phyloP scores from a whole-genome alignment of 208 protist species.

The Balamuthia mandrillaris region DNA sequence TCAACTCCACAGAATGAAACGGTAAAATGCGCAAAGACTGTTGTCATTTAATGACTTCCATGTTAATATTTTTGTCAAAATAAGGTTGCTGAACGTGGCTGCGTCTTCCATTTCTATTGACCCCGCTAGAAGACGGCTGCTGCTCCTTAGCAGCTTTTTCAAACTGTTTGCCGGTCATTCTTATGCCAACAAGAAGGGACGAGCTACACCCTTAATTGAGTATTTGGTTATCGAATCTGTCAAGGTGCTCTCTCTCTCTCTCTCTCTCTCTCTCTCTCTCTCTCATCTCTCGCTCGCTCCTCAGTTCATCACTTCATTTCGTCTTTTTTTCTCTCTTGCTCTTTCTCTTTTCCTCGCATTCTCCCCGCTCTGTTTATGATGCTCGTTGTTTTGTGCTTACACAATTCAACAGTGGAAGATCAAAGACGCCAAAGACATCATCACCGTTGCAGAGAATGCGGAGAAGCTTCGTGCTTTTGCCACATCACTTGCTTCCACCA shows the following conservation, averaged over 20 bases:
- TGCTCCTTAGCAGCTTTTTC: too few relatives aligned
- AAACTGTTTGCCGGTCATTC: background rate
- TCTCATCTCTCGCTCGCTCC: background rate
- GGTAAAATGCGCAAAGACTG: too few relatives aligned
- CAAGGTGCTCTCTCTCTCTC: background rate
- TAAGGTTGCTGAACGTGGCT: too few relatives aligned
- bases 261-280: background rate
- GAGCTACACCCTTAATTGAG: background rate
- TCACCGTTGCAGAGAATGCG: background rate
- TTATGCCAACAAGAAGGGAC: conserved; percentile 3
- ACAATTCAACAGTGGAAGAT: conserved; percentile 18
- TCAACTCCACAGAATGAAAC: too few relatives aligned
- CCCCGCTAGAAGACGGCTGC: too few relatives aligned
- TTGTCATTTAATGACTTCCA: too few relatives aligned
- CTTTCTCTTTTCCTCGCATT: background rate
- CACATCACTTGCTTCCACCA: too few relatives aligned
- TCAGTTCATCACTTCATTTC: background rate
- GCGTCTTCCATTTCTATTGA: too few relatives aligned
- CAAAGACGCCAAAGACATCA: conserved; percentile 1
- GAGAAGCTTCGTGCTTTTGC: background rate
- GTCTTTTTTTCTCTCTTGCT: background rate
- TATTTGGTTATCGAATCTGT: conserved; percentile 14
- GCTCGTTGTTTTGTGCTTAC: too few relatives aligned
- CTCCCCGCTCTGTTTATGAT: too few relatives aligned
- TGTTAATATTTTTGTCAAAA: too few relatives aligned